Base-by-base conservation (phyloP, 2,329 filamentous ascomycete genomes). In the Arachnomyces sp. region DNA sequence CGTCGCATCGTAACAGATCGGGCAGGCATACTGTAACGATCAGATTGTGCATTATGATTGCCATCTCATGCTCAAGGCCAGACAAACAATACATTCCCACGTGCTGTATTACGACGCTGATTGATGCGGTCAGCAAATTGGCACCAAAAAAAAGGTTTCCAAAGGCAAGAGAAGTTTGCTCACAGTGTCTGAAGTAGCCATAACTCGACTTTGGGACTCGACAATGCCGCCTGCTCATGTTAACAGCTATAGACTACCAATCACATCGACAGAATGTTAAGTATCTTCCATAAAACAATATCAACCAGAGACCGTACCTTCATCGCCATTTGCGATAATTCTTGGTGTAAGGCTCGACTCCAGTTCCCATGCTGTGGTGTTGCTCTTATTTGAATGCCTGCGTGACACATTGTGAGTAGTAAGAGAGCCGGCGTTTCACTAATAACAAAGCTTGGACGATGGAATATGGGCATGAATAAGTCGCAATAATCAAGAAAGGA, bases 401-500 rank as follows among this genome's bases (percentile, higher is more conserved):
- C 39, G 29, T 44, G 41, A 34, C 48, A 49, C 9, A 52, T 40
- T 2, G 49, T 46, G 29, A 49, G 44, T 16, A 50, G 39, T 8
- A 50, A 36, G 8, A 40, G 36, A 17, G 48, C 36, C 4, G 48
- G 44, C 6, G 38, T 38, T 2, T 36, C 39, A 5, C 42, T 36
- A 8, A 50, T 9, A 3, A 44, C 42, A n/a, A 52, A 40, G 4
- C 48, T 52, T 28, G 49, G 44, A 11, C 46, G 48, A 18, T 52
- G 49, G 33, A 52, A 52, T 12, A 50, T 34, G 11, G 47, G 46
- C 39, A 52, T 40, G 36, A 48, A 50, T 12, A 49, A 31, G 29
- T 52, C 44, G 35, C 47, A 48, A 33, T 52, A 52, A 29, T 52
- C 46, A 6, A 52, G 38, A n/a, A 45, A n/a, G n/a, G n/a, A n/a